Percentiles rank a stretch among this genome's conserved stretches.
These are phyloP conservation scores for Quaeritorhiza haematococci DNA, from an alignment of 371 early-diverging fungal genomes.

Conservation along the genomic window DNA sequence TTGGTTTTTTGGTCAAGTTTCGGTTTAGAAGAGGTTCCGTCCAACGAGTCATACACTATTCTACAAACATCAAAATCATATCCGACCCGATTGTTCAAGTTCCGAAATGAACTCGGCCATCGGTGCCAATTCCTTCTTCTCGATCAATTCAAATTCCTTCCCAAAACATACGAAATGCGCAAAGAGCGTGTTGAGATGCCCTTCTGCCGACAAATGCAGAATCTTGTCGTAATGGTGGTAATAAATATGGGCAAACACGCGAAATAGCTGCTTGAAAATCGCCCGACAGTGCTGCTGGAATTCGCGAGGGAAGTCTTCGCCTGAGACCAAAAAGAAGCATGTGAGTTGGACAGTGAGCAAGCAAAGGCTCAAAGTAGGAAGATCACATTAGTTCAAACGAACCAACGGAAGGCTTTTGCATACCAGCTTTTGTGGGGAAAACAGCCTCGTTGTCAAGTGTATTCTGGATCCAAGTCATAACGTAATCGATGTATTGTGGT, in stretches of 20 bases:
- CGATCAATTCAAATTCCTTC: constrained; percentile 84
- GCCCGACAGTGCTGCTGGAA: constrained; percentile 61
- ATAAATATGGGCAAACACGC: constrained; percentile 91
- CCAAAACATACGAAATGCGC: constrained; percentile 89
- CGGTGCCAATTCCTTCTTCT: constrained; percentile 82
- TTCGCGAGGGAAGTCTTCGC: constrained; percentile 73
- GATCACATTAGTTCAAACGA: background rate
- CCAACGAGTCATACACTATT: too few species aligned
- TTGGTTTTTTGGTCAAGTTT: too few species aligned
- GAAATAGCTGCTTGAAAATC: constrained; percentile 77
- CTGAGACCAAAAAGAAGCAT: too few species aligned
- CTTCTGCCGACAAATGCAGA: constrained; percentile 73
- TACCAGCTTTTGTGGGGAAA: constrained; percentile 73
- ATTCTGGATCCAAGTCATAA: constrained; percentile 84
- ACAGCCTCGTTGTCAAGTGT: constrained; percentile 78
- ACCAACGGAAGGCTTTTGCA: too few species aligned
- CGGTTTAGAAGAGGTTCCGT: too few species aligned
- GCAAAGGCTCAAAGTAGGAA: background rate
- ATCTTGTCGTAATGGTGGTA: constrained; percentile 87
- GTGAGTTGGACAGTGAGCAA: too few species aligned
- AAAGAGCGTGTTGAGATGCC: constrained; percentile 90
- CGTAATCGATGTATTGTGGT: constrained; percentile 90
- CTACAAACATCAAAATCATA: too few species aligned
- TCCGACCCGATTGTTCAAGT: constrained; percentile 41
- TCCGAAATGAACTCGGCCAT: constrained; percentile 72